phyloP scores from a whole-genome alignment of 495 filamentous ascomycete genomes.

The Neurospora sp. region DNA sequence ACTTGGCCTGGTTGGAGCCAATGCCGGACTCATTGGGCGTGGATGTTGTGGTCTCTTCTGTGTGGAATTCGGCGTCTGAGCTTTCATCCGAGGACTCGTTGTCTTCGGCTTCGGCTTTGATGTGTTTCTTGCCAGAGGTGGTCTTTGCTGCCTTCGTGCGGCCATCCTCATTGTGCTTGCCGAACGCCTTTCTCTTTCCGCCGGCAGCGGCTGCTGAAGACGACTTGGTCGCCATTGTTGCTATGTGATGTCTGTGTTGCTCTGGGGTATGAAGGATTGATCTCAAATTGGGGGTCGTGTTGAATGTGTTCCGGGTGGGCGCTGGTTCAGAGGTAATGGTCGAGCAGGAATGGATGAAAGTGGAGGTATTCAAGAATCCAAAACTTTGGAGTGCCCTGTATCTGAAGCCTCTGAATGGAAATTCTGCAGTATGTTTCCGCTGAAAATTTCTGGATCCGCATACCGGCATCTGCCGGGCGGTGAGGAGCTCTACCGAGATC shows the following conservation, averaged over 20 bases:
- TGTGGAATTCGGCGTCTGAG: background rate
- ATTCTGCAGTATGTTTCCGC: conserved; percentile 2
- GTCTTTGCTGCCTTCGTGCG: conserved; percentile 39
- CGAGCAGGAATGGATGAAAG: background rate
- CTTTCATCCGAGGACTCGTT: conserved; percentile 24
- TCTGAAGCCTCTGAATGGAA: conserved; percentile 1
- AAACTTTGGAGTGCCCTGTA: background rate
- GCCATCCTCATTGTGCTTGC: conserved; percentile 21
- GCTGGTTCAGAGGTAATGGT: background rate
- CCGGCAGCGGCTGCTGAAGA: conserved; percentile 12
- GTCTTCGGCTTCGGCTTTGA: conserved; percentile 25
- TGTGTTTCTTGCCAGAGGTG: conserved; percentile 21
- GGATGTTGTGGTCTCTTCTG: background rate
- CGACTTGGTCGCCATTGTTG: conserved; percentile 17
- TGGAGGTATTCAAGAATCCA: background rate
- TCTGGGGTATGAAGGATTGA: background rate
- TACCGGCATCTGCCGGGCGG: conserved; percentile 30
- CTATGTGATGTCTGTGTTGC: background rate
- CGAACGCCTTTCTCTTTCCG: conserved; percentile 33
- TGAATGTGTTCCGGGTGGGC: background rate
- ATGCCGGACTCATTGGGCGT: background rate
- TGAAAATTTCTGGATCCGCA: conserved; percentile 9
- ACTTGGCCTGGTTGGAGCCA: background rate
- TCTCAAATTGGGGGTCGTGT: background rate
- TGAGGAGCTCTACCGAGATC: conserved; percentile 14